Percentiles rank a stretch among this genome's conserved stretches.
Conservation (phyloP, 1,284 basidiomycete genomes). For the Naganishia liquefaciens region DNA sequence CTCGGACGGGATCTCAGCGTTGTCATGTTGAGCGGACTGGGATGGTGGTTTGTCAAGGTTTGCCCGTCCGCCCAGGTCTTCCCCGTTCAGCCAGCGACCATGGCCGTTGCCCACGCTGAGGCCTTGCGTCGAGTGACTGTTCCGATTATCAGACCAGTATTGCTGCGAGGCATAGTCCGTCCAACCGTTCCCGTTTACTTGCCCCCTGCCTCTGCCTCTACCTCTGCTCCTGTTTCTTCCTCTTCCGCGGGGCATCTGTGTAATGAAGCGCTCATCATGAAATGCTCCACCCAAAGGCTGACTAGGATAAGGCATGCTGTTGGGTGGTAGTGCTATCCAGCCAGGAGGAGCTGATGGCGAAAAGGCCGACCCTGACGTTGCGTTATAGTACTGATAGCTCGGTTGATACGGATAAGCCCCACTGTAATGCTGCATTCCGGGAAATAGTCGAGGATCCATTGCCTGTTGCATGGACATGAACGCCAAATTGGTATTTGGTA, state of each 20-base stretch:
- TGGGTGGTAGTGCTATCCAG: slow-evolving; percentile 5
- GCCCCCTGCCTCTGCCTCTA: neutral
- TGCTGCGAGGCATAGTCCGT: too few relatives aligned
- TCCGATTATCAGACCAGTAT: too few relatives aligned
- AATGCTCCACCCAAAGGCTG: slow-evolving; percentile 27
- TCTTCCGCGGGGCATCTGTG: slow-evolving; percentile 22
- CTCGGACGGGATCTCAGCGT: too few relatives aligned
- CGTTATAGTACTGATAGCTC: slow-evolving; percentile 10
- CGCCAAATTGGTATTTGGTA: slow-evolving; percentile 19
- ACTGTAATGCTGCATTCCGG: neutral
- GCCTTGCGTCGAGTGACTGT: neutral
- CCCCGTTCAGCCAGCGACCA: neutral
- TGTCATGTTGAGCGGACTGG: too few relatives aligned
- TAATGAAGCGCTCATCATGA: slow-evolving; percentile 36
- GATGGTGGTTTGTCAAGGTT: too few relatives aligned
- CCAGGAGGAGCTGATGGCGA: neutral
- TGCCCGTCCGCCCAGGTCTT: too few relatives aligned
- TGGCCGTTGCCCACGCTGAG: neutral
- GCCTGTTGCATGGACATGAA: slow-evolving; percentile 23
- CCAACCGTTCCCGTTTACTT: too few relatives aligned
- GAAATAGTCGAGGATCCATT: slow-evolving; percentile 6
- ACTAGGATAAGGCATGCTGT: neutral
- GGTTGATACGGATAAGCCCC: slow-evolving; percentile 9
- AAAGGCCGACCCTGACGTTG: slow-evolving; percentile 6
- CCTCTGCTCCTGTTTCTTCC: slow-evolving; percentile 34